These are phyloP conservation scores for Globisporangium paroecandrum DNA, from an alignment of 352 stramenopile genomes.

Conservation along the genomic window DNA sequence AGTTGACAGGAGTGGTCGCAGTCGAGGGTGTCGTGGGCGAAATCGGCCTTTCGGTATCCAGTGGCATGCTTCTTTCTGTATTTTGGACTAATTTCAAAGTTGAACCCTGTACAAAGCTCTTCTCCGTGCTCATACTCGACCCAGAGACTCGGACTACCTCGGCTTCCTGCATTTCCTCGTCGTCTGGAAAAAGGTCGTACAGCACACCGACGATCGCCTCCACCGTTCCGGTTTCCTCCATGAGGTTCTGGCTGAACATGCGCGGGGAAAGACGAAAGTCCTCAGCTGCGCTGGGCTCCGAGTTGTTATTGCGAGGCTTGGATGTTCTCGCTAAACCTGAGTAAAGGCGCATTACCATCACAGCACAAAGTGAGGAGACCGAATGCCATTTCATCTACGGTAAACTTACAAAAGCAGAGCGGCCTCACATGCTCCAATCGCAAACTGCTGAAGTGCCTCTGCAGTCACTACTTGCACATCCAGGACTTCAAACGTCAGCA, in stretches of 20 bases:
- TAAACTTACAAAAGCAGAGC: not conserved
- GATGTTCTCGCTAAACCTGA: slow-evolving; percentile 36
- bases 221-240: slow-evolving; percentile 61
- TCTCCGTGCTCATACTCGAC: not conserved
- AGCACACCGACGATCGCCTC: slow-evolving; percentile 59
- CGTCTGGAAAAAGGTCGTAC: slow-evolving; percentile 69
- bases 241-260: slow-evolving; percentile 61
- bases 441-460: slow-evolving; percentile 56
- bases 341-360: not conserved
- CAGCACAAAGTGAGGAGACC: not conserved
- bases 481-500: slow-evolving; percentile 54
- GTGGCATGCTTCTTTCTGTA: not conserved
- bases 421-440: slow-evolving; percentile 54
- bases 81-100: not conserved
- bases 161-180: slow-evolving; percentile 21
- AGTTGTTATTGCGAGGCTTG: slow-evolving; percentile 31
- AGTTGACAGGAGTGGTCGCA: slow-evolving; percentile 3
- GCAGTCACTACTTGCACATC: slow-evolving; percentile 62
- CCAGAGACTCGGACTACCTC: not conserved
- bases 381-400: not conserved
- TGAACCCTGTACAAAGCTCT: not conserved
- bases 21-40: slow-evolving; percentile 18
- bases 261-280: slow-evolving; percentile 59
- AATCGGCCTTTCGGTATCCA: slow-evolving; percentile 2
- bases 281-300: slow-evolving; percentile 25